phyloP scores from a whole-genome alignment of 2,329 filamentous ascomycete species.

The Fusarium sp. region DNA sequence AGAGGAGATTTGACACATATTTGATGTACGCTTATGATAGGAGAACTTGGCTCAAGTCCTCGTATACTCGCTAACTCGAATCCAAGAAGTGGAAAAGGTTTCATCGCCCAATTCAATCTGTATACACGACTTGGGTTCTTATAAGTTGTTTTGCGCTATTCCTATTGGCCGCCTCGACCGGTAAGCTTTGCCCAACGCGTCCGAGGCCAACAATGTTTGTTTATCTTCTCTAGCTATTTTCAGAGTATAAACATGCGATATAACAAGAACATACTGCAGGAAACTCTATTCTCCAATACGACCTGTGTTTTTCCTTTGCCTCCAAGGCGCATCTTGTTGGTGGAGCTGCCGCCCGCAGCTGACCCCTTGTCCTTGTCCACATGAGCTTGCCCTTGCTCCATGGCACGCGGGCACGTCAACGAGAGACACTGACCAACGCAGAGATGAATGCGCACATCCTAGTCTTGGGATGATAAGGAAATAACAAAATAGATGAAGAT shows the following conservation, averaged over 20 bases:
- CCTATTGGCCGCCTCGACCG: background rate
- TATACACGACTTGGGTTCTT: background rate
- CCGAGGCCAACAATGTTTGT: background rate
- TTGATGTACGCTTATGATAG: background rate
- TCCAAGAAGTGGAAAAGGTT: background rate
- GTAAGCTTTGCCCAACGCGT: background rate
- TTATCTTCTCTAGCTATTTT: background rate
- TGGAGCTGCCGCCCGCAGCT: background rate
- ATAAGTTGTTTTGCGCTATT: background rate
- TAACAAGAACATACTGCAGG: background rate
- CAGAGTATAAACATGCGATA: background rate
- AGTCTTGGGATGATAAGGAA: background rate
- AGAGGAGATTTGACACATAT: background rate
- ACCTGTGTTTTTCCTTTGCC: background rate
- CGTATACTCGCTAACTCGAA: background rate
- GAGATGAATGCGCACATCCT: background rate
- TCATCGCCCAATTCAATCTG: background rate
- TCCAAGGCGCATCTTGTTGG: background rate
- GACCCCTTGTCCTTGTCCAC: conserved; percentile 1
- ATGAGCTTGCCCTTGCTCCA: conserved; percentile 4
- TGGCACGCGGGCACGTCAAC: background rate
- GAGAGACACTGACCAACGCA: background rate
- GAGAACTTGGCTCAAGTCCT: background rate
- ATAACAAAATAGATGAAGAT: background rate
- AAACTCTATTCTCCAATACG: background rate